phyloP scores from a whole-genome alignment of 345 rosid species.

The Salix dunnii region DNA sequence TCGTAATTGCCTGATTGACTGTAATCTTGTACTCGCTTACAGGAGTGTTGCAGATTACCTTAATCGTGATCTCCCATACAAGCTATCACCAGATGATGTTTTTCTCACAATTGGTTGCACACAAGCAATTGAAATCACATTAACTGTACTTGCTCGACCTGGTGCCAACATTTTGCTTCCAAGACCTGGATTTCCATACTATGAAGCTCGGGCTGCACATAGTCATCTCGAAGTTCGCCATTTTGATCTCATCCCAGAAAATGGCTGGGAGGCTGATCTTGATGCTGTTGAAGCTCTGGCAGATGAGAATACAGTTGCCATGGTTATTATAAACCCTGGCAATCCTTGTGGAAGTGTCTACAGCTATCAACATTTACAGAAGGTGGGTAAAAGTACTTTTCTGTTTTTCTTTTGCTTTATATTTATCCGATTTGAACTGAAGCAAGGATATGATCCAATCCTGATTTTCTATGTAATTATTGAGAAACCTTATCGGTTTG shows the following conservation, averaged over 20 bases:
- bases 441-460: too few relatives aligned
- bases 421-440: too few relatives aligned
- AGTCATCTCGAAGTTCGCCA: slow-evolving; percentile 26
- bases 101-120: slow-evolving; percentile 27
- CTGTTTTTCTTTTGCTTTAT: too few relatives aligned
- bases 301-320: slow-evolving; percentile 27
- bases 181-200: slow-evolving; percentile 32
- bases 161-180: slow-evolving; percentile 36
- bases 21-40: background rate
- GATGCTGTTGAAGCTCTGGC: slow-evolving; percentile 25
- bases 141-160: slow-evolving; percentile 25
- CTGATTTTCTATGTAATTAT: too few relatives aligned
- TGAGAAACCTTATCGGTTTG: too few relatives aligned
- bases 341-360: slow-evolving; percentile 60
- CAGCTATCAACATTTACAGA: slow-evolving; percentile 36
- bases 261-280: slow-evolving; percentile 40
- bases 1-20: background rate
- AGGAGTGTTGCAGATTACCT: slow-evolving; percentile 40
- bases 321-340: slow-evolving; percentile 40
- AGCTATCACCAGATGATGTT: slow-evolving; percentile 29
- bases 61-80: slow-evolving; percentile 22
- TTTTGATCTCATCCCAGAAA: slow-evolving; percentile 33
- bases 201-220: slow-evolving; percentile 17
- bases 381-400: slow-evolving; percentile 16
- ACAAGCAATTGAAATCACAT: slow-evolving; percentile 25